phyloP scores from a whole-genome alignment of 2,329 filamentous ascomycete species.

The Fusarium zealandicum region DNA sequence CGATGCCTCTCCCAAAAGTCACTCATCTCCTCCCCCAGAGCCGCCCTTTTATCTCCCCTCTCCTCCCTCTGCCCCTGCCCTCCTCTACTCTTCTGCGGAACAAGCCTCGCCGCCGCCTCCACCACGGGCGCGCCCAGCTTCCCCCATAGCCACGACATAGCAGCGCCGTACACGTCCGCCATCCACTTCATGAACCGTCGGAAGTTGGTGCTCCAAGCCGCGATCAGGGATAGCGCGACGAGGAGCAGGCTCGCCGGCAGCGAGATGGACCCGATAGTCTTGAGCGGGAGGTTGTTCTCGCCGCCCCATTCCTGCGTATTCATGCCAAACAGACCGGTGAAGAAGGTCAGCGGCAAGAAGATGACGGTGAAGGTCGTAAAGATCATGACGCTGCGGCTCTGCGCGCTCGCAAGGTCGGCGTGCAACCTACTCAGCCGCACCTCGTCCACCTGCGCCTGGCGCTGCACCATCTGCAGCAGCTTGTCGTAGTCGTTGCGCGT shows the following conservation, averaged over 20 bases:
- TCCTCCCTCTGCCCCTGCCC: slow-evolving; percentile 32
- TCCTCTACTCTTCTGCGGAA: slow-evolving; percentile 21
- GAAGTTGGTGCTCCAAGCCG: slow-evolving; percentile 62
- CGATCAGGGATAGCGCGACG: slow-evolving; percentile 58
- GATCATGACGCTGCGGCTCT: slow-evolving; percentile 70
- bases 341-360: slow-evolving; percentile 69
- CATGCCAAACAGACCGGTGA: slow-evolving; percentile 71
- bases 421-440: slow-evolving; percentile 68
- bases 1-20: slow-evolving; percentile 53
- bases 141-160: slow-evolving; percentile 34
- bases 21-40: slow-evolving; percentile 45
- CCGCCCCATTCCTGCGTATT: slow-evolving; percentile 68
- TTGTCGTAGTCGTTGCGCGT: slow-evolving; percentile 70
- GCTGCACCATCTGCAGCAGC: slow-evolving; percentile 71
- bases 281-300: slow-evolving; percentile 52
- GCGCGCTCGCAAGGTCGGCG: slow-evolving; percentile 67
- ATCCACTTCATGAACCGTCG: slow-evolving; percentile 44
- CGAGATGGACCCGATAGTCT: slow-evolving; percentile 56
- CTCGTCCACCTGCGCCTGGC: slow-evolving; percentile 71
- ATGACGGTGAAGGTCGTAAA: slow-evolving; percentile 71
- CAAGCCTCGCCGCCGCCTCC: slow-evolving; percentile 13
- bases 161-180: slow-evolving; percentile 14
- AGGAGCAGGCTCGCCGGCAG: slow-evolving; percentile 57
- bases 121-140: slow-evolving; percentile 35
- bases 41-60: slow-evolving; percentile 24